Base-by-base conservation (phyloP, 495 filamentous ascomycete genomes). In the Xylaria castorea region DNA sequence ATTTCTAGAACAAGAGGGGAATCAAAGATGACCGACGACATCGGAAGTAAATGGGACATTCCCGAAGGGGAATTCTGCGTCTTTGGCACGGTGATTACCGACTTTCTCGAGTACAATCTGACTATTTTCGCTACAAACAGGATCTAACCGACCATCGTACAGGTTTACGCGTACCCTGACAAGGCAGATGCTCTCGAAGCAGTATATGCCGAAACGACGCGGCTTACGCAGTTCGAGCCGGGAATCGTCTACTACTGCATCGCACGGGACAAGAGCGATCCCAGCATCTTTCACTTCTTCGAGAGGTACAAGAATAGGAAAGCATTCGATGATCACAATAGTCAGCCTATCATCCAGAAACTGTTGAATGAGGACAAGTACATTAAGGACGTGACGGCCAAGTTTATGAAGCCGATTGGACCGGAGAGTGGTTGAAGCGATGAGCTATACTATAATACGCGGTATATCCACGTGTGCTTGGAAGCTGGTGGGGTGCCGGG, bases 181-280 rank as follows among this genome's bases (percentile, higher is more conserved):
- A 80, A 82, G 55, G 82, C 79, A 25, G 76, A 79, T 55, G 76
- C 79, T 9, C 76, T 83, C 1, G 81, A 80, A 32, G 75, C 71
- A 0, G 74, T 81, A 71, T 83, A 82, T 51, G 68, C 77, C 51
- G 75, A 80, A 51, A 81, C 80, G 14, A 81, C 81, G 18, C 74
- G 74, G 5, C 75, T 79, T 25, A 72, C 81, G 8, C 51, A 73
- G 18, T 77, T 62, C 12, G 81, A 83, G 66, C 76, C 79, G 4
- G 81, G 81, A 20, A 75, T 71, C 16, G 67, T 83, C 22, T 79
- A 82, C 58, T 83, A 82, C 62, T 78, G 74, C 66, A 74, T 83
- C 30, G 71, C 68, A 27, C 48, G 79, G 36, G 81, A 83, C 63
- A 5, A 5, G 22, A 67, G 77, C 20, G 74, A 83, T 40, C 76